Evolutionary conservation across 2,329 filamentous ascomycete genomes (phyloP).

Genomic region (Colletotrichum horii): DNA sequence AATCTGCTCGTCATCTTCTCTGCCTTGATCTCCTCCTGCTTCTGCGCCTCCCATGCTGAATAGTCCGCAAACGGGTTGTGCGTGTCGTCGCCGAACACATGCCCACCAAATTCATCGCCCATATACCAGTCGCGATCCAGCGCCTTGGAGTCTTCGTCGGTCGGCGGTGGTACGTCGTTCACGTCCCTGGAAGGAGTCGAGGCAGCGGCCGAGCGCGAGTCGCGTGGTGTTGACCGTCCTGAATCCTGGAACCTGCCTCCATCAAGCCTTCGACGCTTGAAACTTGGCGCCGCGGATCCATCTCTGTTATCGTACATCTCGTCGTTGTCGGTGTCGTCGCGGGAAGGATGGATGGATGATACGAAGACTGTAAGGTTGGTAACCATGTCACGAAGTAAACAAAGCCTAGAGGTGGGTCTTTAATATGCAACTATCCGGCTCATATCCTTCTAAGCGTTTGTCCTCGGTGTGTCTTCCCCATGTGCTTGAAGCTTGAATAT

Average conservation of each 20-base stretch:
- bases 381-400: neutral
- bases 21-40: conserved; percentile 75
- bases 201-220: conserved; percentile 38
- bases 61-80: conserved; percentile 89
- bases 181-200: conserved; percentile 44
- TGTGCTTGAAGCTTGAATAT: neutral
- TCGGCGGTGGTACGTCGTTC: conserved; percentile 57
- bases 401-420: neutral
- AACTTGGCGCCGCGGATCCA: conserved; percentile 44
- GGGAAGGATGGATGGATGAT: neutral
- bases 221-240: conserved; percentile 45
- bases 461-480: neutral
- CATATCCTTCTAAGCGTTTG: neutral
- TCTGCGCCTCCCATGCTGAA: conserved; percentile 71
- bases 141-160: conserved; percentile 73
- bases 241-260: conserved; percentile 32
- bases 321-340: neutral
- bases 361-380: neutral
- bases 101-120: conserved; percentile 80
- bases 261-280: conserved; percentile 72
- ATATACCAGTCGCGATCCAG: conserved; percentile 94
- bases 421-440: neutral
- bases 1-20: conserved; percentile 81
- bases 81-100: conserved; percentile 88
- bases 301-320: conserved; percentile 35